Evolutionary conservation across 2,329 filamentous ascomycete species (phyloP).

Genomic region (Didymella arachidicola): DNA sequence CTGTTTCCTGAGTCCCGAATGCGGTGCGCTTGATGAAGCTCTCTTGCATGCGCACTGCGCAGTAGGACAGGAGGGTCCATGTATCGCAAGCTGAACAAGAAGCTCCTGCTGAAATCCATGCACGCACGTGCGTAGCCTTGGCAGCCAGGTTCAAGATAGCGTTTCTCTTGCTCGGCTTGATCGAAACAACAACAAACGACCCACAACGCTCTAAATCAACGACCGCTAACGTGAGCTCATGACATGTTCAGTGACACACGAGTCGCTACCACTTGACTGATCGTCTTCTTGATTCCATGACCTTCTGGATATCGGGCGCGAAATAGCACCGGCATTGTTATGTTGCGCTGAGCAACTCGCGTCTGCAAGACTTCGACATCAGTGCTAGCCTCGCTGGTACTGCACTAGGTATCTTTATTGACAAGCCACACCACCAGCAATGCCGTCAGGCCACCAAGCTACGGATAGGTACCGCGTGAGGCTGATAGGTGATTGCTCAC

Average conservation of each 20-base stretch:
- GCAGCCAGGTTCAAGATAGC: background rate
- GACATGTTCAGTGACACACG: background rate
- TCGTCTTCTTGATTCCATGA: background rate
- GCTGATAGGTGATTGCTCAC: background rate
- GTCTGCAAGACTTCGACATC: background rate
- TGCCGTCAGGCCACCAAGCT: background rate
- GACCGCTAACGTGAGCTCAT: background rate
- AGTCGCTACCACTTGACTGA: background rate
- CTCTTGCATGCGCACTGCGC: background rate
- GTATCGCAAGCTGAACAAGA: background rate
- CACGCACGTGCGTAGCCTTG: background rate
- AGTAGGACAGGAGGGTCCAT: background rate
- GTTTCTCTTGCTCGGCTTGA: background rate
- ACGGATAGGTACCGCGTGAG: background rate
- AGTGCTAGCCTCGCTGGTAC: background rate
- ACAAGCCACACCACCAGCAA: background rate
- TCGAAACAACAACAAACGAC: background rate
- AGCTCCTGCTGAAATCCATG: background rate
- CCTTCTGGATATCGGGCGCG: background rate
- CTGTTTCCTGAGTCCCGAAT: background rate
- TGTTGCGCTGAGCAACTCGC: background rate
- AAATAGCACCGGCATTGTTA: background rate
- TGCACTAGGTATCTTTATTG: background rate
- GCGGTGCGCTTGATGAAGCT: background rate
- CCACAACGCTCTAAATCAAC: background rate